phyloP scores from a whole-genome alignment of 176 grass and related monocot genomes.

The Raddia distichophylla region DNA sequence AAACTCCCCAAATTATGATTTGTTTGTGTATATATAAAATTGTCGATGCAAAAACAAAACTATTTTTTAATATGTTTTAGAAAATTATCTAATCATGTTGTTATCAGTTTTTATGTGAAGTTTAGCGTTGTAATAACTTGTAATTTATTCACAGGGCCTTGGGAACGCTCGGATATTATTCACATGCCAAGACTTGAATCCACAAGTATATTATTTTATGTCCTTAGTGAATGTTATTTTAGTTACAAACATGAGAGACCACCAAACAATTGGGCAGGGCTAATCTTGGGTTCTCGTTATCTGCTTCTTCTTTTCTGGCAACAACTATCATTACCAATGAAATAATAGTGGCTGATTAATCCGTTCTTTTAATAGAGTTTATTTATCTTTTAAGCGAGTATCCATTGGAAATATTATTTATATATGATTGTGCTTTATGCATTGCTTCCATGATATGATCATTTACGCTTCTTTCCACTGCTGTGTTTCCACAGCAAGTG shows the following conservation, averaged over 20 bases:
- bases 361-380: too few relatives aligned
- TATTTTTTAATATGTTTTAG: not conserved
- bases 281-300: too few relatives aligned
- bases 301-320: not conserved
- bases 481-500: not conserved
- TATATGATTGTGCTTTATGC: not conserved
- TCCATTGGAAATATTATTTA: not conserved
- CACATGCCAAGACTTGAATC: slow-evolving; percentile 62
- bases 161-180: slow-evolving; percentile 52
- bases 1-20: not conserved
- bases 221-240: too few relatives aligned
- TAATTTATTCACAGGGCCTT: slow-evolving; percentile 56
- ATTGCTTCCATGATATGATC: not conserved
- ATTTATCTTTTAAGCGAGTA: slow-evolving; percentile 2
- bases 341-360: not conserved
- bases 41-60: not conserved
- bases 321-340: not conserved
- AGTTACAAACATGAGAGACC: too few relatives aligned
- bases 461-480: not conserved
- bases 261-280: too few relatives aligned
- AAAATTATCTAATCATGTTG: slow-evolving; percentile 5
- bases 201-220: slow-evolving; percentile 47
- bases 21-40: not conserved
- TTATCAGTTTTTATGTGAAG: slow-evolving; percentile 10
- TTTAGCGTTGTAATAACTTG: slow-evolving; percentile 28